Percentiles rank a stretch among this genome's conserved stretches.
These are phyloP conservation scores for Phaeoacremonium minimum DNA, from an alignment of 2,329 filamentous ascomycete genomes.

Conservation along the genomic window DNA sequence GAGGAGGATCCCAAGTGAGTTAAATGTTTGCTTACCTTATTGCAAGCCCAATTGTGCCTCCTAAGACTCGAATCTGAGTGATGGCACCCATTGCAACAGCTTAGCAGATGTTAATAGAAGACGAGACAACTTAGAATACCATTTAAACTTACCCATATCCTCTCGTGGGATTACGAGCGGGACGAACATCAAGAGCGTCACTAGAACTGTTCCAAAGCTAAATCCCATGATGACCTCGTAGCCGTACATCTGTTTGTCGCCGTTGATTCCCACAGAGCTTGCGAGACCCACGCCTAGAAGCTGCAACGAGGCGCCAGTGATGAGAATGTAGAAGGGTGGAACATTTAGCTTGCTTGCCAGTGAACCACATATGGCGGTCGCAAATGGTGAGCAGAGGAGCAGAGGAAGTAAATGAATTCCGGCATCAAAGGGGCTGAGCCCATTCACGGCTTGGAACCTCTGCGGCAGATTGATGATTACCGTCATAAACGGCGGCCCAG, in stretches of 20 bases:
- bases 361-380: conserved; percentile 21
- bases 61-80: conserved; percentile 31
- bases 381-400: conserved; percentile 23
- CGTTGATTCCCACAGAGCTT: conserved; percentile 16
- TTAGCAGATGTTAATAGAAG: conserved; percentile 8
- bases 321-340: conserved; percentile 23
- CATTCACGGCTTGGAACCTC: conserved; percentile 26
- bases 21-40: conserved; percentile 21
- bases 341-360: conserved; percentile 19
- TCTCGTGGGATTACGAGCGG: conserved; percentile 20
- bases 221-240: conserved; percentile 29
- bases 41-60: conserved; percentile 29
- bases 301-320: conserved; percentile 21
- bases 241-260: conserved; percentile 19
- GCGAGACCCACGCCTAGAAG: conserved; percentile 26
- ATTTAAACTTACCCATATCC: conserved; percentile 19
- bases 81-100: conserved; percentile 28
- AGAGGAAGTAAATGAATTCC: conserved; percentile 26
- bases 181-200: conserved; percentile 23
- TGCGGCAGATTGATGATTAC: conserved; percentile 30
- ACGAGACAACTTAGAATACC: conserved; percentile 1
- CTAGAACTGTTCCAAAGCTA: conserved; percentile 27
- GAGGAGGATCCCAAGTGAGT: not conserved
- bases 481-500: conserved; percentile 26
- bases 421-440: conserved; percentile 20